Evolutionary conservation across 495 filamentous ascomycete genomes (phyloP), one percentile per base, ranked within the genome.

Genomic region (Physcia stellaris): DNA sequence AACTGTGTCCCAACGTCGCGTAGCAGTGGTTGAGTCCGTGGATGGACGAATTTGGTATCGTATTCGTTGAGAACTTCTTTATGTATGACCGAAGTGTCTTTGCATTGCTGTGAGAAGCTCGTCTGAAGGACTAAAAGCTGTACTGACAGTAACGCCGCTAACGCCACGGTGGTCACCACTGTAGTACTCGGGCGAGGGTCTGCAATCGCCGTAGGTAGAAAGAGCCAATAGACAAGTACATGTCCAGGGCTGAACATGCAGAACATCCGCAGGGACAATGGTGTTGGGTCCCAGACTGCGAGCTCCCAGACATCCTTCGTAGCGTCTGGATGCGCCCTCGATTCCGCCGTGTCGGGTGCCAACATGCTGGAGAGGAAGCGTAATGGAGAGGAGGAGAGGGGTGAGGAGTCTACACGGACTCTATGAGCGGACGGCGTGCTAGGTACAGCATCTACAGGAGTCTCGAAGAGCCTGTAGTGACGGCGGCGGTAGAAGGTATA

Each of bases 11-110:
- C 81, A 4, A 90, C 86, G 53, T 96, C 85, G 44, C 90, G 74
- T 49, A 83, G 78, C 13, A 80, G 67, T 7, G 73, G 77, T 41
- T 88, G 80, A 6, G 92, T 72, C n/a, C 77, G 68, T 7, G 92
- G 90, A 53, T 92, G 84, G 2, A 98, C 90, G 45, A 74, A 94
- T 66, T 96, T 96, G 33, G 75, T 81, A 57, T 98, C 84, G 58
- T 98, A 98, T 60, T 98, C 90, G 53, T 85, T 76, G 62, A 95
- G 60, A 5, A 98, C 87, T 56, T 94, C 84, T 45, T 80, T 86
- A 36, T 90, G 81, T 36, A 96, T 81, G 20, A 96, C 61, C 0
- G 75, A 67, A 1, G 72, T 68, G 56, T 98, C 90, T 51, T 87
- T 93, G 30, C 73, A 68, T 50, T 96, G 86, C 52, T 87, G 87